A percentile compares a stretch with the other conserved stretches of the same genome.
These are phyloP conservation scores for Papiliotrema flavescens DNA, from an alignment of 1,284 basidiomycete species.

Conservation along the genomic window DNA sequence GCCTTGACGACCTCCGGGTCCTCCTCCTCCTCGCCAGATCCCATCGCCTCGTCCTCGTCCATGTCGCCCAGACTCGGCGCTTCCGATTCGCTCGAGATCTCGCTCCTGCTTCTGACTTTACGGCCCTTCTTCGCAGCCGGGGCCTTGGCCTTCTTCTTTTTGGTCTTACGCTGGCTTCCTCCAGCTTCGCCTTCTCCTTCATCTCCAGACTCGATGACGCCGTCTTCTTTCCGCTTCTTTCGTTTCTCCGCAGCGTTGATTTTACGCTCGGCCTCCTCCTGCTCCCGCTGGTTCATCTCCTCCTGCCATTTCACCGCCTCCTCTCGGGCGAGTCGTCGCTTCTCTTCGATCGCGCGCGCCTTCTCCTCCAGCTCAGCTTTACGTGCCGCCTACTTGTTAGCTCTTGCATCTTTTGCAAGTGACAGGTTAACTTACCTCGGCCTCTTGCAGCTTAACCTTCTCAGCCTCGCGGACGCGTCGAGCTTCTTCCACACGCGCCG, in stretches of 20 bases:
- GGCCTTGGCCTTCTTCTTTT: slow-evolving; percentile 20
- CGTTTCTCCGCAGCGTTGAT: slow-evolving; percentile 36
- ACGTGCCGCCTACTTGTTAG: slow-evolving; percentile 20
- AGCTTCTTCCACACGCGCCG: slow-evolving; percentile 69
- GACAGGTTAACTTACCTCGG: slow-evolving; percentile 28
- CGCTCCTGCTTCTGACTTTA: slow-evolving; percentile 29
- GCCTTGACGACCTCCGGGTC: slow-evolving; percentile 19
- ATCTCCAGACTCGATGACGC: slow-evolving; percentile 31
- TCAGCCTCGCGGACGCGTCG: slow-evolving; percentile 51
- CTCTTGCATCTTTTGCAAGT: not conserved
- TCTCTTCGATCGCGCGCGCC: slow-evolving; percentile 68
- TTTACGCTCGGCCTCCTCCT: slow-evolving; percentile 48
- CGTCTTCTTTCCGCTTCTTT: slow-evolving; percentile 40
- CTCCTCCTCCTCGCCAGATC: slow-evolving; percentile 8
- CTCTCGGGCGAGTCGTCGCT: slow-evolving; percentile 69
- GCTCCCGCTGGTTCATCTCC: slow-evolving; percentile 44
- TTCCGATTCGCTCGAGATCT: slow-evolving; percentile 25
- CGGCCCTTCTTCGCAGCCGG: slow-evolving; percentile 19
- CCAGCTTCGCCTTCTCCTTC: slow-evolving; percentile 14
- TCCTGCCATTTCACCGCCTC: slow-evolving; percentile 60
- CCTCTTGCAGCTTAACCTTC: slow-evolving; percentile 43
- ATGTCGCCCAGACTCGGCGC: slow-evolving; percentile 23
- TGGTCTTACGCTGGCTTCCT: slow-evolving; percentile 7
- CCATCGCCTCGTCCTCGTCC: slow-evolving; percentile 15
- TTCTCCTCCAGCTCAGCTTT: slow-evolving; percentile 53